Conservation (phyloP, 2,329 filamentous ascomycete species). For the Colletotrichum phormii region DNA sequence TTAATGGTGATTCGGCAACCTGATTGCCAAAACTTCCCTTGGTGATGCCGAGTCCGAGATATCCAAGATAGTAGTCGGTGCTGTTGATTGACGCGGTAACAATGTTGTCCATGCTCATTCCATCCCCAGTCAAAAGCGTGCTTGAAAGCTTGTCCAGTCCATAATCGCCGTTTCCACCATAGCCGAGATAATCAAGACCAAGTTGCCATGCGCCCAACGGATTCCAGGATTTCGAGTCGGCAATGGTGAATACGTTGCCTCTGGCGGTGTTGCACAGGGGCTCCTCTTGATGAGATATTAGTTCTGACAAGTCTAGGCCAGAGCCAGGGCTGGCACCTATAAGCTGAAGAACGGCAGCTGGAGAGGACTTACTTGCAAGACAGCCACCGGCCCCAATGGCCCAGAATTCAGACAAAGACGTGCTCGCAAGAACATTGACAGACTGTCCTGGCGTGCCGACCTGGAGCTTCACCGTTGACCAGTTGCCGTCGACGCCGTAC, state of each 20-base stretch:
- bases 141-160: slow-evolving; percentile 64
- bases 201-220: slow-evolving; percentile 70
- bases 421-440: slow-evolving; percentile 66
- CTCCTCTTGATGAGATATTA: slow-evolving; percentile 50
- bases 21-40: slow-evolving; percentile 63
- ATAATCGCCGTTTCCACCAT: slow-evolving; percentile 72
- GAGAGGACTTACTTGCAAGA: slow-evolving; percentile 53
- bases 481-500: slow-evolving; percentile 75
- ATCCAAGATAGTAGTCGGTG: slow-evolving; percentile 66
- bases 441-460: slow-evolving; percentile 57
- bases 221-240: slow-evolving; percentile 67
- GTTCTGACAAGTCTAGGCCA: not conserved
- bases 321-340: not conserved
- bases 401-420: slow-evolving; percentile 78
- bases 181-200: slow-evolving; percentile 68
- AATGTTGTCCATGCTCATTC: slow-evolving; percentile 57
- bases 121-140: slow-evolving; percentile 50
- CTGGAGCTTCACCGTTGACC: slow-evolving; percentile 76
- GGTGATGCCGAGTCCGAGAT: slow-evolving; percentile 67
- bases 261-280: slow-evolving; percentile 66
- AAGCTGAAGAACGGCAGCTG: not conserved
- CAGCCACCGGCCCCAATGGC: slow-evolving; percentile 71
- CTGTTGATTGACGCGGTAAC: slow-evolving; percentile 65
- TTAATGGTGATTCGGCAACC: slow-evolving; percentile 62
- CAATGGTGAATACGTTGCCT: slow-evolving; percentile 68